Percentiles rank a stretch among this genome's conserved stretches.
Conservation (phyloP, 73 alveolate species). For the Uronychia setigera region DNA sequence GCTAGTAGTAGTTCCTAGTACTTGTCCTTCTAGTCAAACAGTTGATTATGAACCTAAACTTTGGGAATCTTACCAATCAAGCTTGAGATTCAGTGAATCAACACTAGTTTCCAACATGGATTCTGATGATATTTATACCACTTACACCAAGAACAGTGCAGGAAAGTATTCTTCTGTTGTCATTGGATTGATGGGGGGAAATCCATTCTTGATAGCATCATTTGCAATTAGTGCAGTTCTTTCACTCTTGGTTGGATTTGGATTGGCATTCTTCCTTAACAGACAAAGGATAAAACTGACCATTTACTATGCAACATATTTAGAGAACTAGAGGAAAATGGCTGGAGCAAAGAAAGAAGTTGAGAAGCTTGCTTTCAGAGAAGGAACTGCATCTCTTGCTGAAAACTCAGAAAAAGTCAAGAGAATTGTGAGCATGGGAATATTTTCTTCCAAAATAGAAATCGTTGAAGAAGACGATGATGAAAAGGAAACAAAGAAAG, state of each 20-base stretch:
- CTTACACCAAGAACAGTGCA: not conserved
- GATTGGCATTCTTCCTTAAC: not conserved
- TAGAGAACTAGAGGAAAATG: not conserved
- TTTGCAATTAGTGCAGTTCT: not conserved
- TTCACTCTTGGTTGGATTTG: not conserved
- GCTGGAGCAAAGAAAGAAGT: not conserved
- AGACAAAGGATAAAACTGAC: not conserved
- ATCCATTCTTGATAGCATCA: not conserved
- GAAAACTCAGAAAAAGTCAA: not conserved
- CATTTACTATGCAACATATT: not conserved
- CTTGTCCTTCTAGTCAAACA: not conserved
- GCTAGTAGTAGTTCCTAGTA: not conserved
- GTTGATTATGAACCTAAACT: not conserved
- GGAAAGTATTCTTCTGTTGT: not conserved
- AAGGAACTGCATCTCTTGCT: not conserved
- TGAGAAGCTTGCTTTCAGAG: not conserved
- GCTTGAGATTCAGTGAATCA: not conserved
- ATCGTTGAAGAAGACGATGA: not conserved
- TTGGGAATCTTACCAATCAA: not conserved
- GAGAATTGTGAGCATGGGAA: constrained; percentile 3
- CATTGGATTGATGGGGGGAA: not conserved
- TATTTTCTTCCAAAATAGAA: constrained; percentile 12
- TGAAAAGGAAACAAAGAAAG: not conserved
- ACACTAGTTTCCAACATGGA: not conserved
- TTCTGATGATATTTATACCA: not conserved